phyloP scores from a whole-genome alignment of 2,329 filamentous ascomycete species.

The Verticillium albo-atrum region DNA sequence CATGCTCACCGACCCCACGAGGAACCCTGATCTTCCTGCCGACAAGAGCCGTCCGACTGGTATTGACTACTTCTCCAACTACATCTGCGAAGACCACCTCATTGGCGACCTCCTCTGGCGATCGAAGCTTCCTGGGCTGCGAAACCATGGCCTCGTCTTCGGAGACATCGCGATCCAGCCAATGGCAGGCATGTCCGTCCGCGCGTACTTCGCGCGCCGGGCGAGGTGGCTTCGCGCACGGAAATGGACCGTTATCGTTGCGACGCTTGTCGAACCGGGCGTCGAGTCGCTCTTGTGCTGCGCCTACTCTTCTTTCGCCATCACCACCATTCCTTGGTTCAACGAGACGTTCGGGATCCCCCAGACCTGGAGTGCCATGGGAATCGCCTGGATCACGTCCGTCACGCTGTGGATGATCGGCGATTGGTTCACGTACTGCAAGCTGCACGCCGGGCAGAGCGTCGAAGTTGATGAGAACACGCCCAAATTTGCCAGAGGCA shows the following conservation, averaged over 20 bases:
- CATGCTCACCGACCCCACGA: slow-evolving; percentile 53
- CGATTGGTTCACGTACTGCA: slow-evolving; percentile 70
- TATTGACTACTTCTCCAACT: slow-evolving; percentile 88
- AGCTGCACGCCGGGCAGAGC: slow-evolving; percentile 68
- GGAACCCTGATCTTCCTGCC: slow-evolving; percentile 36
- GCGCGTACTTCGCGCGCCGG: slow-evolving; percentile 73
- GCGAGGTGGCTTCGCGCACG: slow-evolving; percentile 88
- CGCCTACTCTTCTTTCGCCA: slow-evolving; percentile 70
- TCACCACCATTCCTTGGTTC: slow-evolving; percentile 69
- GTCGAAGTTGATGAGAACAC: slow-evolving; percentile 69
- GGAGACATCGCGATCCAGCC: slow-evolving; percentile 90
- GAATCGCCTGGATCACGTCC: slow-evolving; percentile 59
- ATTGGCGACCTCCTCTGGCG: slow-evolving; percentile 92
- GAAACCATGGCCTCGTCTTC: slow-evolving; percentile 78
- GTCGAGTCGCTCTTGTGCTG: slow-evolving; percentile 86
- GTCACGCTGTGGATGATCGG: slow-evolving; percentile 67
- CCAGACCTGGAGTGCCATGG: slow-evolving; percentile 65
- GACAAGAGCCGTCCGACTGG: slow-evolving; percentile 51
- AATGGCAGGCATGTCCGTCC: slow-evolving; percentile 73
- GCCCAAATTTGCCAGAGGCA: slow-evolving; percentile 64
- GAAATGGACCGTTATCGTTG: slow-evolving; percentile 87
- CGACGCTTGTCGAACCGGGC: slow-evolving; percentile 88
- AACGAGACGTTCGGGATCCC: slow-evolving; percentile 46
- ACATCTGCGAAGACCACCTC: slow-evolving; percentile 96
- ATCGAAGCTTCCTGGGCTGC: slow-evolving; percentile 56